Base-by-base conservation (phyloP, 2,329 filamentous ascomycete species). In the Diaporthe vexans region DNA sequence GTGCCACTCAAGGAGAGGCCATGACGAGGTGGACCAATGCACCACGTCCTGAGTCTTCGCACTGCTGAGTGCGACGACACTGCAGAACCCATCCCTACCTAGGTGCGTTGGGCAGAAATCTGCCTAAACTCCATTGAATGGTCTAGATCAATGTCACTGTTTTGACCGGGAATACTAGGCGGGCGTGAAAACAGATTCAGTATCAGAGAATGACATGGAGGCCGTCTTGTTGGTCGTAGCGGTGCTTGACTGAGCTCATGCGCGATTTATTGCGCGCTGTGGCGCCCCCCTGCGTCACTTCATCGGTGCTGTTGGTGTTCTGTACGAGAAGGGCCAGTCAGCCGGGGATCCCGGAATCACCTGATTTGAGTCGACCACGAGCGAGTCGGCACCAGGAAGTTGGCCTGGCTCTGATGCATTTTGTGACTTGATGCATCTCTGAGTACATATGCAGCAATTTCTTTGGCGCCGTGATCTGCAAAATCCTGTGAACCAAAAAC, bases 331-430 rank as follows among this genome's bases (percentile, higher is more conserved):
- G 13, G 29, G 19, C 29, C 46, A 40, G 46, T 67, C 46, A 37
- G 63, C 63, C 63, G 63, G 63, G 26, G 46, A 33, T 43, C 13
- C 63, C 63, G 63, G 46, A 26, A 51, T 67, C 63, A 67, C 13
- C 63, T 52, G 63, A 52, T 52, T 29, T 67, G 29, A 67, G 46
- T 19, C 63, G 63, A 67, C 46, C 13, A 33, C 46, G 46, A 29
- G 19, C 13, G 4, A 7, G 4, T 52, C 63, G 46, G 63, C 29
- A n/a, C 29, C 46, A 13, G 9, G 11, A 17, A 10, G 5, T 24
- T 19, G 7, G 5, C 5, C 21, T 67, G 6, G 63, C 46, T 21
- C 19, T 21, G 29, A 26, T 26, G 8, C 1, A 11, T 8, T 13
- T 13, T 24, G 29, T 67, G 29, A 67, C 46, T 19, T 4, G 63